Conservation (phyloP, 352 stramenopile genomes). For the Phytophthora sansomeana region DNA sequence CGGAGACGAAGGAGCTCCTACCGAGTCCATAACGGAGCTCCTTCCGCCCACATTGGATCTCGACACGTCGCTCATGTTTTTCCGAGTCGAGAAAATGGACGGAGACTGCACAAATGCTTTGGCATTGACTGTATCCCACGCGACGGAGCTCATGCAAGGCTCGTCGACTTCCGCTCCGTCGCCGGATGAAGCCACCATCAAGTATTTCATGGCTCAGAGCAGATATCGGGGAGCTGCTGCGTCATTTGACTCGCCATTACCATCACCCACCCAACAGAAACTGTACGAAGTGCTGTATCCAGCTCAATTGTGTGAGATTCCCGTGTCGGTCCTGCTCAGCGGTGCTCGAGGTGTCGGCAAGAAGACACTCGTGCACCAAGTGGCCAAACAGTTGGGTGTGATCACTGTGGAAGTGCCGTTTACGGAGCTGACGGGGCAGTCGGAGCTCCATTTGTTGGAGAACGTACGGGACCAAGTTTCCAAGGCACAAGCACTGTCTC, state of each 20-base stretch:
- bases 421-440: conserved; percentile 74
- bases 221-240: conserved; percentile 11
- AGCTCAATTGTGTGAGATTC: conserved; percentile 68
- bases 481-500: conserved; percentile 71
- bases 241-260: conserved; percentile 35
- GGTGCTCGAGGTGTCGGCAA: conserved; percentile 78
- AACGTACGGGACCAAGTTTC: conserved; percentile 76
- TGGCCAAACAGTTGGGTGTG: conserved; percentile 72
- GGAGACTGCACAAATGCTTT: conserved; percentile 32
- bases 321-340: conserved; percentile 76
- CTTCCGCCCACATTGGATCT: conserved; percentile 61
- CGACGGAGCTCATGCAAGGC: conserved; percentile 76
- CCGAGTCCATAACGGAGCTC: conserved; percentile 26
- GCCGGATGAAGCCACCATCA: conserved; percentile 64
- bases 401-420: conserved; percentile 80
- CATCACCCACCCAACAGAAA: conserved; percentile 47
- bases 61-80: conserved; percentile 80
- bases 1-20: neutral
- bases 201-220: conserved; percentile 54
- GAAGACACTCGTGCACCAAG: conserved; percentile 72
- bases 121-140: conserved; percentile 62
- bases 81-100: conserved; percentile 71
- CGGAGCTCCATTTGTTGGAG: conserved; percentile 76
- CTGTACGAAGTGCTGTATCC: conserved; percentile 78
- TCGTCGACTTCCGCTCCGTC: conserved; percentile 53